Evolutionary conservation across 2,329 filamentous ascomycete species (phyloP), one percentile per base, ranked within the genome.

Genomic region (Colletotrichum sp.): DNA sequence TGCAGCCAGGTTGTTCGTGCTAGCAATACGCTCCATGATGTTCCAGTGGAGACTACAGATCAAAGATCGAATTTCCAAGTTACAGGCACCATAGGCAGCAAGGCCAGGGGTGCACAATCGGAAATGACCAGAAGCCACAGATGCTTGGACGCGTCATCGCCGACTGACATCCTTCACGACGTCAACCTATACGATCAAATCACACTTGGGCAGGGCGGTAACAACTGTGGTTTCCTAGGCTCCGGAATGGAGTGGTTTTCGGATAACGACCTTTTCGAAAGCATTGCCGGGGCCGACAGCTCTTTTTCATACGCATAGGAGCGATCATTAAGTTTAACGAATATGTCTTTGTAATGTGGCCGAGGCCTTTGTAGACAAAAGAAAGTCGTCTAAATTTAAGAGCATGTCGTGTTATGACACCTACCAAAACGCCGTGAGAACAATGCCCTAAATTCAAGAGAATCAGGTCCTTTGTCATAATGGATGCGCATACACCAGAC

Each of bases 281-380:
- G 9, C 12, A 34, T 75, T 3, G 34, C 34, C 7, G 34, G 32
- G 6, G 44, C 13, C 2, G 18, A n/a, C 9, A 32, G 16, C 52
- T 48, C 59, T 30, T 71, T 62, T 44, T 22, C 70, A 52, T 71
- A 75, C 62, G 24, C 62, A 59, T 39, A 34, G 12, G 16, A 39
- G 36, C 36, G 36, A 44, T 44, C 16, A 44, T 6, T 6, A 3
- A n/a, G 5, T 48, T 48, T 6, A 48, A 48, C 16, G n/a, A 15
- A 7, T 48, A 48, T 22, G 44, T 52, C 44, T 52, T 52, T 52
- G 10, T 52, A 52, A 52, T 52, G 4, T 48, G n/a, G 44, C n/a
- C 10, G 13, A 52, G 10, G 10, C n/a, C n/a, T 52, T 52, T 13
- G 18, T 52, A 8, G 44, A 52, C 44, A 52, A 52, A 52, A 52